Conservation (phyloP, 2,329 filamentous ascomycete genomes). For the Juglanconis juglandina region DNA sequence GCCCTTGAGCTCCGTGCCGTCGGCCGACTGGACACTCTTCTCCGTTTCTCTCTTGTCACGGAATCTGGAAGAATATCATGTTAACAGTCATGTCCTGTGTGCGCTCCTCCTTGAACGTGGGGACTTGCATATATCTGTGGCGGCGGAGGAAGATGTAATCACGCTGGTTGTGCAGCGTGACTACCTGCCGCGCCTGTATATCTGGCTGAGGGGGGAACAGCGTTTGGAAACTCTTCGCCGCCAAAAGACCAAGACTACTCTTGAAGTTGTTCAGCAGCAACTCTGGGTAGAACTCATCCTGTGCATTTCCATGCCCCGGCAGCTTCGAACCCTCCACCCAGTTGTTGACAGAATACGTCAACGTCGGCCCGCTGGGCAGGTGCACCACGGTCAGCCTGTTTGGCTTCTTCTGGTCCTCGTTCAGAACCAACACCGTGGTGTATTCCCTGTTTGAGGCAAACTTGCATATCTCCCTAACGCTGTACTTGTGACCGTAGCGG, state of each 20-base stretch:
- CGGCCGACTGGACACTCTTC: conserved; percentile 76
- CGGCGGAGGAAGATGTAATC: conserved; percentile 74
- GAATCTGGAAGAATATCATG: conserved; percentile 44
- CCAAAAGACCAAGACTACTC: conserved; percentile 84
- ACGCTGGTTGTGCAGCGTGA: conserved; percentile 90
- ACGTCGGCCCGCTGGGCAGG: conserved; percentile 75
- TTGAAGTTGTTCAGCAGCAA: conserved; percentile 92
- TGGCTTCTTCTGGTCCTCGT: conserved; percentile 84
- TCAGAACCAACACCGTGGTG: conserved; percentile 78
- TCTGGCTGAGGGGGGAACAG: conserved; percentile 81
- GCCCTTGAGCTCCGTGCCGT: conserved; percentile 80
- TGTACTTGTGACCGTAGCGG: conserved; percentile 85
- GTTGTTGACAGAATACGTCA: conserved; percentile 87
- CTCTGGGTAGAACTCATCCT: conserved; percentile 79
- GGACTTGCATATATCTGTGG: conserved; percentile 17
- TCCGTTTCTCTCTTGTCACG: conserved; percentile 82
- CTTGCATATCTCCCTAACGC: conserved; percentile 80
- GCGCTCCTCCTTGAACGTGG: background rate
- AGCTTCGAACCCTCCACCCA: conserved; percentile 87
- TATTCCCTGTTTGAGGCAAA: conserved; percentile 81
- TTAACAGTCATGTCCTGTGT: background rate
- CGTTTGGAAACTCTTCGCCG: conserved; percentile 77
- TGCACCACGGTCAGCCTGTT: conserved; percentile 47
- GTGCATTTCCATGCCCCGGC: conserved; percentile 83
- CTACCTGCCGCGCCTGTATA: conserved; percentile 79